Percentiles rank a stretch among this genome's conserved stretches.
These are phyloP conservation scores for Stropharia rugosoannulata DNA, from an alignment of 768 basidiomycete species.

Conservation along the genomic window DNA sequence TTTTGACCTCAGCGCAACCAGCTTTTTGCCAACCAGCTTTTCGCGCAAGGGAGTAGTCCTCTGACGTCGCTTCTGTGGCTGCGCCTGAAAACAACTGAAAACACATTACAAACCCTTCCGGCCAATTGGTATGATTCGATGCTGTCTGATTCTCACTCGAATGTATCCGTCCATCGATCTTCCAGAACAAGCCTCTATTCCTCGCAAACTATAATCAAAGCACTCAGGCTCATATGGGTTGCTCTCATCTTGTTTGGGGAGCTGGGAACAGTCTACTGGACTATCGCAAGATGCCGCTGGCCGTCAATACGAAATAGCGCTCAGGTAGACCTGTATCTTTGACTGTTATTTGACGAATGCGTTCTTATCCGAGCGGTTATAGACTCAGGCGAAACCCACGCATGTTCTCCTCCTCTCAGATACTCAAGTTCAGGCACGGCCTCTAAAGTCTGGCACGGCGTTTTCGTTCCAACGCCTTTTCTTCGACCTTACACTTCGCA, in stretches of 20 bases:
- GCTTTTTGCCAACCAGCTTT: too few species aligned
- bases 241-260: conserved; percentile 66
- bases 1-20: too few species aligned
- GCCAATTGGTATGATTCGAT: neutral
- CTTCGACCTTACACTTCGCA: conserved; percentile 60
- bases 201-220: conserved; percentile 24
- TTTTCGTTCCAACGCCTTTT: conserved; percentile 40
- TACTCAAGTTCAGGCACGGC: conserved; percentile 54
- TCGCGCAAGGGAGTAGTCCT: too few species aligned
- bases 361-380: conserved; percentile 2
- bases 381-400: conserved; percentile 26
- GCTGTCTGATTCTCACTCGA: neutral
- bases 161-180: neutral
- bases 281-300: conserved; percentile 60
- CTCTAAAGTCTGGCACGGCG: conserved; percentile 35
- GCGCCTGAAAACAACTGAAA: too few species aligned
- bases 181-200: neutral
- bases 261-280: conserved; percentile 56
- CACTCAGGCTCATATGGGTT: conserved; percentile 53
- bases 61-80: too few species aligned
- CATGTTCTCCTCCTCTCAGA: conserved; percentile 73
- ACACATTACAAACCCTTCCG: too few species aligned
- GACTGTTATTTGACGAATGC: too few species aligned
- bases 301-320: conserved; percentile 31
- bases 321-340: too few species aligned